These are phyloP conservation scores for Ambrosia artemisiifolia DNA, from an alignment of 129 eudicot genomes.

Conservation along the genomic window DNA sequence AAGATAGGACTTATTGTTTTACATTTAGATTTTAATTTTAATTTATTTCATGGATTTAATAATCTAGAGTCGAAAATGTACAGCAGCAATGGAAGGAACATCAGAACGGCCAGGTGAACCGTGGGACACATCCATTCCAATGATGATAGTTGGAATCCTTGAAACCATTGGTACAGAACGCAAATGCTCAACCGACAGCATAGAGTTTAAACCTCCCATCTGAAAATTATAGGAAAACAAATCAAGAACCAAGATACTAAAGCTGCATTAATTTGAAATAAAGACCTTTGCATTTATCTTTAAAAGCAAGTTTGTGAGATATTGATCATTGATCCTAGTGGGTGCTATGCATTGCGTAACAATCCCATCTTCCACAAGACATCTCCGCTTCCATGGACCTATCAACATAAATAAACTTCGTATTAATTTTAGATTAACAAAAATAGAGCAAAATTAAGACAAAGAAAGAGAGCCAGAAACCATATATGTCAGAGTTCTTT, in stretches of 20 bases:
- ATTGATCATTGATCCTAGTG: slow-evolving; percentile 62
- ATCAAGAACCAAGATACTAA: too few species aligned
- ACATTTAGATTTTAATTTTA: background rate
- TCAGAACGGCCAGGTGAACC: slow-evolving; percentile 81
- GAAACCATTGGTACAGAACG: slow-evolving; percentile 53
- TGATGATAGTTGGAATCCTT: slow-evolving; percentile 48
- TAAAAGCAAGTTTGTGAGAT: slow-evolving; percentile 66
- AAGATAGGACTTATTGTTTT: background rate
- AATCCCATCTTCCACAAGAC: slow-evolving; percentile 58
- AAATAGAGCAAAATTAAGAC: background rate
- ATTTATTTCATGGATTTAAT: background rate
- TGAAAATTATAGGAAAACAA: slow-evolving; percentile 16
- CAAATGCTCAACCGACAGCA: slow-evolving; percentile 40
- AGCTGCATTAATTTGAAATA: background rate
- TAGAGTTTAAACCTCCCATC: slow-evolving; percentile 81
- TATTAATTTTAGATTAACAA: background rate
- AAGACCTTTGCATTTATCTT: slow-evolving; percentile 76
- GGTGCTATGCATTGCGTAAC: slow-evolving; percentile 90
- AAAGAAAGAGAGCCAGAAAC: slow-evolving; percentile 1
- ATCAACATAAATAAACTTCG: background rate
- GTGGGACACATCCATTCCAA: slow-evolving; percentile 91
- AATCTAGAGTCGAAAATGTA: slow-evolving; percentile 5
- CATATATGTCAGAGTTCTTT: slow-evolving; percentile 55
- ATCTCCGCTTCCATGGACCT: slow-evolving; percentile 81
- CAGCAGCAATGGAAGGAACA: slow-evolving; percentile 83